These are phyloP conservation scores for Crinitomyces ghanaensis DNA, from an alignment of 805 yeast species.

Conservation along the genomic window DNA sequence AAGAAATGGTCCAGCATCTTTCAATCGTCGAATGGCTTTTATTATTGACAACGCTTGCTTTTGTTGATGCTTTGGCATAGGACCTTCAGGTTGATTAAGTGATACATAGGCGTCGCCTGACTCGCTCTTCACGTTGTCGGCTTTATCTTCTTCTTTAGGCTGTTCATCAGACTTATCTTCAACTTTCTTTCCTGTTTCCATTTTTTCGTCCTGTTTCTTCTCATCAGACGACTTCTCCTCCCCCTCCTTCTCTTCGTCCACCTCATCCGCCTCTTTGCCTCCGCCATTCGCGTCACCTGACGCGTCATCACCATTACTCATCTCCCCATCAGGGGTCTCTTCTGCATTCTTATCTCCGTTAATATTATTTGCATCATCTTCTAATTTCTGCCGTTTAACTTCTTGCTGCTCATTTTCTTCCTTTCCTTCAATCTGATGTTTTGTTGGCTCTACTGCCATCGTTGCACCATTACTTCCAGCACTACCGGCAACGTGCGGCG, in stretches of 20 bases:
- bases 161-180: neutral
- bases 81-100: constrained; percentile 4
- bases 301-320: neutral
- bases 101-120: constrained; percentile 1
- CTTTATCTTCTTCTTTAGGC: neutral
- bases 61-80: constrained; percentile 53
- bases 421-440: neutral
- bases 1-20: constrained; percentile 85
- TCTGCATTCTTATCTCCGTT: constrained; percentile 1
- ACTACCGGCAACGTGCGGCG: neutral
- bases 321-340: constrained; percentile 4
- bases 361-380: constrained; percentile 6
- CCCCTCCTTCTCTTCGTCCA: neutral
- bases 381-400: constrained; percentile 14
- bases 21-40: constrained; percentile 77
- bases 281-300: neutral
- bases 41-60: constrained; percentile 68
- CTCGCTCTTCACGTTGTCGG: neutral
- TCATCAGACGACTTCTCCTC: neutral
- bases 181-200: neutral
- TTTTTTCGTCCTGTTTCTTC: too few relatives aligned
- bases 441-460: neutral
- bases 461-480: too few relatives aligned
- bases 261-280: neutral
- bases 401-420: constrained; percentile 6